phyloP scores from a whole-genome alignment of 2,329 filamentous ascomycete species.

The Trichoderma guizhouense region DNA sequence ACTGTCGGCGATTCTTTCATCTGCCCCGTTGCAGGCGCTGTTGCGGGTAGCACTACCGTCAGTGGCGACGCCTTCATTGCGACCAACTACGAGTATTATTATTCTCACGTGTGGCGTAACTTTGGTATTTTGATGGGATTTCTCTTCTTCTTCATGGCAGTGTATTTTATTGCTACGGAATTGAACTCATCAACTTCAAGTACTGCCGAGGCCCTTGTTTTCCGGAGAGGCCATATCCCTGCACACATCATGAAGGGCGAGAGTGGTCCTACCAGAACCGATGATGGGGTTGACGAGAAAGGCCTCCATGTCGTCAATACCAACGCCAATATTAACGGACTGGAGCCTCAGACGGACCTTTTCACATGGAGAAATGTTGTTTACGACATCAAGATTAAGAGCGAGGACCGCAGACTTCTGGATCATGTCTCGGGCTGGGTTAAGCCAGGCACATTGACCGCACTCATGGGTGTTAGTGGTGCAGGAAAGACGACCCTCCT shows the following conservation, averaged over 20 bases:
- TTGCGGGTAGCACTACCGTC: conserved; percentile 51
- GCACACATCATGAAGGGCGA: conserved; percentile 35
- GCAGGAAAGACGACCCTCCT: conserved; percentile 45
- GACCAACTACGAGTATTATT: conserved; percentile 53
- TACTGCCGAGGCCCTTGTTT: conserved; percentile 68
- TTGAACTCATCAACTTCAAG: conserved; percentile 61
- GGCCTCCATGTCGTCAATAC: not conserved
- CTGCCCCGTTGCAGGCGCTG: conserved; percentile 53
- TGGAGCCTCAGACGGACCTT: conserved; percentile 51
- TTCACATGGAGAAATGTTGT: conserved; percentile 79
- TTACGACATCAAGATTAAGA: conserved; percentile 70
- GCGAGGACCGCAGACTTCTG: conserved; percentile 65
- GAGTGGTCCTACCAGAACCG: conserved; percentile 28
- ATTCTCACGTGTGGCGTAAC: conserved; percentile 62
- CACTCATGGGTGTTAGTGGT: conserved; percentile 63
- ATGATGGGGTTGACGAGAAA: conserved; percentile 31
- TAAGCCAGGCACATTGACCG: conserved; percentile 82
- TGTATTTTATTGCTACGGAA: conserved; percentile 64
- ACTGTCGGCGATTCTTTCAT: conserved; percentile 47
- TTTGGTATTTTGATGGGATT: conserved; percentile 66
- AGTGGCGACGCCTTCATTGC: conserved; percentile 60
- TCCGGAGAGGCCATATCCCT: conserved; percentile 54
- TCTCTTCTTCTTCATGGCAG: conserved; percentile 57
- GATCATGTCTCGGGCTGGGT: conserved; percentile 85
- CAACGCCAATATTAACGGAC: conserved; percentile 10